phyloP scores from a whole-genome alignment of 2,329 filamentous ascomycete genomes.

The Onygenales sp. region DNA sequence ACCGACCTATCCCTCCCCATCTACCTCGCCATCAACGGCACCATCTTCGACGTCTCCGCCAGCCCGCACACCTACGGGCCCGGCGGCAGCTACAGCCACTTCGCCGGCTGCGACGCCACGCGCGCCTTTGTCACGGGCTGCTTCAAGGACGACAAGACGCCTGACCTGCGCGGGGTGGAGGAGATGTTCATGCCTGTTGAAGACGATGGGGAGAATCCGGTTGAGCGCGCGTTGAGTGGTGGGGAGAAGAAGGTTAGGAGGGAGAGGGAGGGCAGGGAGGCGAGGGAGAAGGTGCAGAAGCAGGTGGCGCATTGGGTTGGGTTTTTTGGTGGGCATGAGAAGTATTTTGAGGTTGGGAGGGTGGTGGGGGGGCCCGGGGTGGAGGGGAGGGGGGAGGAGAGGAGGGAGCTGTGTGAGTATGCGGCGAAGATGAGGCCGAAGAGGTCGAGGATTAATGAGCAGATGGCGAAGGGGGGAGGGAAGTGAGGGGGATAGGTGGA shows the following conservation, averaged over 20 bases:
- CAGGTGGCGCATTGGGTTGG: conserved; percentile 70
- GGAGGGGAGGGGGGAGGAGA: conserved; percentile 34
- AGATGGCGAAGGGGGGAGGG: conserved; percentile 23
- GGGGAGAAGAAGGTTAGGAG: conserved; percentile 43
- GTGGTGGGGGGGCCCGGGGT: conserved; percentile 51
- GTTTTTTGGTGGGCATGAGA: conserved; percentile 70
- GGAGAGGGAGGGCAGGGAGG: conserved; percentile 55
- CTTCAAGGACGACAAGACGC: conserved; percentile 73
- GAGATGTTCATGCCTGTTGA: conserved; percentile 67
- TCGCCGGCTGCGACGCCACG: conserved; percentile 76
- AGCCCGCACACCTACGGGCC: conserved; percentile 59
- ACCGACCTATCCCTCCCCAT: conserved; percentile 64
- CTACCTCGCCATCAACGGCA: conserved; percentile 73
- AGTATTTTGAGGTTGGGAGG: conserved; percentile 72
- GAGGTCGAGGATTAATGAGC: conserved; percentile 25
- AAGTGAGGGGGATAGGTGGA: background rate
- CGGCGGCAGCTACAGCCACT: conserved; percentile 77
- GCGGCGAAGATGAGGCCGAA: conserved; percentile 60
- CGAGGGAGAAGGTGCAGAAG: conserved; percentile 54
- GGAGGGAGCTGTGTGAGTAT: conserved; percentile 57
- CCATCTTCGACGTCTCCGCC: conserved; percentile 55
- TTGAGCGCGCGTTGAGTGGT: conserved; percentile 20
- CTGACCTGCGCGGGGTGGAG: conserved; percentile 80
- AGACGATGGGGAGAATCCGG: conserved; percentile 41
- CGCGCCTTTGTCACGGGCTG: conserved; percentile 89